Conservation (phyloP, 2,329 filamentous ascomycete genomes). For the Aspergillus novofumigatus region DNA sequence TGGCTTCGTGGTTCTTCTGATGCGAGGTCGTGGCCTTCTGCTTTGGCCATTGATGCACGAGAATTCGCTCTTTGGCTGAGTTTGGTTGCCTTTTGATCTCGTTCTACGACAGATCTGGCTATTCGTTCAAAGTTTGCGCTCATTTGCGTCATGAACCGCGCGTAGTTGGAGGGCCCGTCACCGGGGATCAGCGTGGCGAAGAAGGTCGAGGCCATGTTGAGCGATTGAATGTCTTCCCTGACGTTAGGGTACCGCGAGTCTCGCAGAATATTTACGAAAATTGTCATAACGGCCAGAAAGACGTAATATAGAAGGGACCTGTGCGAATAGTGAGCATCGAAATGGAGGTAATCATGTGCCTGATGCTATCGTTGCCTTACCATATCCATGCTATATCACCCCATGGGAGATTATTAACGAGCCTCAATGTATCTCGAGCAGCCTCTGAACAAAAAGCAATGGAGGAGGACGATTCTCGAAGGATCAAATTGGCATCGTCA, state of each 20-base stretch:
- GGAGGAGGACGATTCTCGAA: constrained; percentile 83
- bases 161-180: constrained; percentile 77
- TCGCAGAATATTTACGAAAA: constrained; percentile 90
- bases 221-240: constrained; percentile 76
- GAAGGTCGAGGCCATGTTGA: constrained; percentile 86
- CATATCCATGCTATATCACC: constrained; percentile 91
- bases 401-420: constrained; percentile 90
- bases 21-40: constrained; percentile 7
- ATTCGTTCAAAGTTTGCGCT: constrained; percentile 92
- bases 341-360: neutral
- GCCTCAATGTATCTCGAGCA: constrained; percentile 80
- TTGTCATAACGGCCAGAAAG: constrained; percentile 82
- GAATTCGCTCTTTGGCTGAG: constrained; percentile 27
- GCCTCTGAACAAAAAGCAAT: constrained; percentile 83
- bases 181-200: constrained; percentile 71
- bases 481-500: constrained; percentile 57
- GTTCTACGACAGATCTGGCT: constrained; percentile 79
- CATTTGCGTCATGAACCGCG: constrained; percentile 84
- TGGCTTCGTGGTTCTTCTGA: neutral
- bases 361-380: constrained; percentile 48
- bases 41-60: constrained; percentile 12
- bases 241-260: constrained; percentile 80
- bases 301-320: constrained; percentile 90
- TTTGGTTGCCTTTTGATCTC: constrained; percentile 67
- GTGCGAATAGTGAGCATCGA: neutral